These are phyloP conservation scores for Dactylellina haptotyla DNA, from an alignment of 2,329 filamentous ascomycete genomes.

Conservation along the genomic window DNA sequence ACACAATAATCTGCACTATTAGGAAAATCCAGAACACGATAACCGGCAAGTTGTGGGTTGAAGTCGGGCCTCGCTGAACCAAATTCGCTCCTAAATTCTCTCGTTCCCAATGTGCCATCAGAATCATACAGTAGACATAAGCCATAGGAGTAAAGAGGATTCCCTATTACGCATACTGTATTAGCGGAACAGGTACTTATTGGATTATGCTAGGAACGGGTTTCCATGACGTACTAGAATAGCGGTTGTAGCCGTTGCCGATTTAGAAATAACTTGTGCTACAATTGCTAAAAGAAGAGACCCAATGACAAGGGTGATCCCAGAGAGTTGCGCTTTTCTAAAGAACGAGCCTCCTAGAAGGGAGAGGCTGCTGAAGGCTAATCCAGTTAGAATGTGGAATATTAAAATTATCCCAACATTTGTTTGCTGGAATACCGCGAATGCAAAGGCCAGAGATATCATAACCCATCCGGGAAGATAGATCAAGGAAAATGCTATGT, in stretches of 20 bases:
- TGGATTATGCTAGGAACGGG: neutral
- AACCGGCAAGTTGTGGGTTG: slow-evolving; percentile 75
- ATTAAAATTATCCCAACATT: slow-evolving; percentile 74
- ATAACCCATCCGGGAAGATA: slow-evolving; percentile 87
- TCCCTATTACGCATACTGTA: slow-evolving; percentile 61
- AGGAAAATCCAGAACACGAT: slow-evolving; percentile 82
- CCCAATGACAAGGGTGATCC: slow-evolving; percentile 78
- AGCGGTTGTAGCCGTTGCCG: slow-evolving; percentile 72
- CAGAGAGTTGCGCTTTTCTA: slow-evolving; percentile 85
- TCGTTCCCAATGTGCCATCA: slow-evolving; percentile 80
- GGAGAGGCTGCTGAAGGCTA: slow-evolving; percentile 81
- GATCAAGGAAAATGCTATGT: slow-evolving; percentile 80
- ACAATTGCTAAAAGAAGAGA: slow-evolving; percentile 81
- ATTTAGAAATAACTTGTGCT: slow-evolving; percentile 75
- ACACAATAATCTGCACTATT: slow-evolving; percentile 79
- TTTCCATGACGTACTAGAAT: slow-evolving; percentile 64
- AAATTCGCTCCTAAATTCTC: slow-evolving; percentile 71
- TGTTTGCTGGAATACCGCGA: slow-evolving; percentile 73
- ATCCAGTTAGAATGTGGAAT: slow-evolving; percentile 78
- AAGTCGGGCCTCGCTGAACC: slow-evolving; percentile 70
- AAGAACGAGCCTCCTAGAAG: slow-evolving; percentile 86
- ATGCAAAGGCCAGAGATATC: slow-evolving; percentile 72
- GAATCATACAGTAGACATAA: slow-evolving; percentile 81
- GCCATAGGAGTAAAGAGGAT: slow-evolving; percentile 87
- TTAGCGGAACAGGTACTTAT: slow-evolving; percentile 1